These are phyloP conservation scores for Microstroma glucosiphilum DNA, from an alignment of 1,284 basidiomycete species.

Conservation along the genomic window DNA sequence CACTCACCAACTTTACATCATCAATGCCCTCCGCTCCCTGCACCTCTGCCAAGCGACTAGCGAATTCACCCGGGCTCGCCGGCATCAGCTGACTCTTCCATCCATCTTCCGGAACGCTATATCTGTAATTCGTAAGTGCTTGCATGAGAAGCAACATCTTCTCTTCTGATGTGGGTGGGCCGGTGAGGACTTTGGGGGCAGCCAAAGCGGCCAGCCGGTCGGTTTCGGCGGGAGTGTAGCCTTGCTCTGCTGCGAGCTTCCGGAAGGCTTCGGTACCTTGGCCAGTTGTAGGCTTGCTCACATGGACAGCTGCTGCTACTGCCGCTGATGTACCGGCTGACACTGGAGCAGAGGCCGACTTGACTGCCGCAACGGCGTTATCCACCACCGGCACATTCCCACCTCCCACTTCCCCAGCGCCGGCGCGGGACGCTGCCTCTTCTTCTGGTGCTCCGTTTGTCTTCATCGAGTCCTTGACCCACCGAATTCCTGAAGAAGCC, in stretches of 20 bases:
- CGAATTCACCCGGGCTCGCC: background rate
- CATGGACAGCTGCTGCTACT: background rate
- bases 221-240: background rate
- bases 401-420: background rate
- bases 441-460: too few relatives aligned
- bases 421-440: background rate
- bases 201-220: background rate
- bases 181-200: background rate
- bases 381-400: background rate
- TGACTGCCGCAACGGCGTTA: background rate
- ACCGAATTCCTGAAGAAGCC: background rate
- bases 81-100: constrained; percentile 3
- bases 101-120: background rate
- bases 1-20: constrained; percentile 6
- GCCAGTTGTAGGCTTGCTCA: background rate
- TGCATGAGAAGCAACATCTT: background rate
- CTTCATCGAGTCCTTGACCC: constrained; percentile 6
- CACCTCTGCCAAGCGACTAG: background rate
- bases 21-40: background rate
- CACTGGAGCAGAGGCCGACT: background rate
- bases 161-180: background rate
- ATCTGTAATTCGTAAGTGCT: background rate
- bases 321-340: background rate
- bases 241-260: constrained; percentile 1
- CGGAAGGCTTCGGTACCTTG: background rate